phyloP scores from a whole-genome alignment of 176 grass and related monocot species.

The Lolium perenne region DNA sequence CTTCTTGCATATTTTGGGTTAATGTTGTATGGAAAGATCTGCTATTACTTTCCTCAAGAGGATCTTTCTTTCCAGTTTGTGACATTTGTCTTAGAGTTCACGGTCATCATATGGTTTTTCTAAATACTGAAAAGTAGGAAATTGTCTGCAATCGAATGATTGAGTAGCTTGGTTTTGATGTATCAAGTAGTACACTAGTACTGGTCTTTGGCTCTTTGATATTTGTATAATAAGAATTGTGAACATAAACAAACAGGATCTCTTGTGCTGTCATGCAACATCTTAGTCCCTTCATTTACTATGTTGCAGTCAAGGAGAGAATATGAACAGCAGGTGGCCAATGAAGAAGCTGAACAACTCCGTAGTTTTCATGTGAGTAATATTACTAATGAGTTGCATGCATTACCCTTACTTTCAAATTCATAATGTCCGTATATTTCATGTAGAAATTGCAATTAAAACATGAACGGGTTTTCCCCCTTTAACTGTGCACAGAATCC shows the following conservation, averaged over 20 bases:
- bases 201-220: conserved; percentile 21
- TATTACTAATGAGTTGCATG: background rate
- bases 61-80: conserved; percentile 1
- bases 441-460: background rate
- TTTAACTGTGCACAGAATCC: background rate
- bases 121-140: conserved; percentile 18
- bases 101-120: background rate
- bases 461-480: background rate
- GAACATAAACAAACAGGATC: background rate
- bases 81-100: background rate
- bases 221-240: conserved; percentile 25
- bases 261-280: conserved; percentile 5
- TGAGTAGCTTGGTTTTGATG: background rate
- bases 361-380: conserved; percentile 81
- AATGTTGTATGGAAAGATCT: background rate
- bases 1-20: background rate
- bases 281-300: conserved; percentile 39
- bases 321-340: conserved; percentile 82
- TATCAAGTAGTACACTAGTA: background rate
- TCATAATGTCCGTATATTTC: background rate
- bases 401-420: conserved; percentile 13
- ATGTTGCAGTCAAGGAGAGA: conserved; percentile 75
- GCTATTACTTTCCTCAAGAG: conserved; percentile 12
- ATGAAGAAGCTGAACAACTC: conserved; percentile 85
- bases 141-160: background rate